These are phyloP conservation scores for Pythium rhizo-oryzae DNA, from an alignment of 352 stramenopile species.

Conservation along the genomic window DNA sequence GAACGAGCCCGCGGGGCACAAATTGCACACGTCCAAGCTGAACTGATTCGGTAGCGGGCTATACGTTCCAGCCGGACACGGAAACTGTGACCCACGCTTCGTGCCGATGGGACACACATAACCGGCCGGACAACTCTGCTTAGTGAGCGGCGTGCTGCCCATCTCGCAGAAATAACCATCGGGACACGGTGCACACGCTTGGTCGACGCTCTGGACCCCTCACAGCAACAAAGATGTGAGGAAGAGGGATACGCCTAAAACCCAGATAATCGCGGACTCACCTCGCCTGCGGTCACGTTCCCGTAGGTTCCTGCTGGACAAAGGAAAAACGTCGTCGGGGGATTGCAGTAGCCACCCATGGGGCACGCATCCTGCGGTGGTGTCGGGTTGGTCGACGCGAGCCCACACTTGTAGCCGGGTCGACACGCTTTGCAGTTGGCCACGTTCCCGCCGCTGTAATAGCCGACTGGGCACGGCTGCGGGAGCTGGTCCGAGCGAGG, in stretches of 20 bases:
- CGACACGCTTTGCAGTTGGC: conserved; percentile 66
- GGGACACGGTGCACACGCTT: conserved; percentile 75
- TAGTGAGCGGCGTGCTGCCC: conserved; percentile 64
- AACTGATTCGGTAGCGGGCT: conserved; percentile 59
- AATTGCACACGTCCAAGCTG: conserved; percentile 49
- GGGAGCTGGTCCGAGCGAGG: conserved; percentile 66
- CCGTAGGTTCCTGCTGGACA: conserved; percentile 89
- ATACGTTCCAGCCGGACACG: conserved; percentile 89
- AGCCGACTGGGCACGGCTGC: conserved; percentile 85
- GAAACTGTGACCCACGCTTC: conserved; percentile 62
- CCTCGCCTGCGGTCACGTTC: conserved; percentile 78
- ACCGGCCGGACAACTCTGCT: conserved; percentile 60
- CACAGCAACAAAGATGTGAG: conserved; percentile 6
- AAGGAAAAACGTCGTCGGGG: conserved; percentile 77
- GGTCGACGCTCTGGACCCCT: conserved; percentile 61
- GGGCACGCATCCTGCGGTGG: conserved; percentile 84
- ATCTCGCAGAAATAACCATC: conserved; percentile 83
- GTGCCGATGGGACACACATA: conserved; percentile 78
- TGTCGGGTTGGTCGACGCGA: conserved; percentile 81
- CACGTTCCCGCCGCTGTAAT: conserved; percentile 80
- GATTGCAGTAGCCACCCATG: conserved; percentile 90
- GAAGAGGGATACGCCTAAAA: no score
- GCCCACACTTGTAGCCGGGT: conserved; percentile 79
- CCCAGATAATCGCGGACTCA: no score
- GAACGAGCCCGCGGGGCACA: conserved; percentile 67